Conservation (phyloP, 768 basidiomycete genomes). For the Punctularia strigosozonata region DNA sequence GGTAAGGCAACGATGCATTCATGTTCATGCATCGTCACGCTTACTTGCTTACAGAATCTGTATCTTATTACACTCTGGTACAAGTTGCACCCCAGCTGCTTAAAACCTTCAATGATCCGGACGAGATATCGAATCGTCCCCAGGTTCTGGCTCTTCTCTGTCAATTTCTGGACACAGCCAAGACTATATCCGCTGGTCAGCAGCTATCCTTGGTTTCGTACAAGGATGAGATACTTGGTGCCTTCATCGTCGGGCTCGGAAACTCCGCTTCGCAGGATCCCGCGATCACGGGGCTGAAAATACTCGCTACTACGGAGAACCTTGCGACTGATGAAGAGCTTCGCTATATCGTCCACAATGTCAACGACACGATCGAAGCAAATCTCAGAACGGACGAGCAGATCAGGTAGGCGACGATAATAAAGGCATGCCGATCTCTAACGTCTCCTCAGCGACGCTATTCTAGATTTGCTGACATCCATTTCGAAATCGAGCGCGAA, state of each 20-base stretch:
- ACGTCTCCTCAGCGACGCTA: conserved; percentile 32
- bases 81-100: conserved; percentile 70
- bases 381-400: conserved; percentile 42
- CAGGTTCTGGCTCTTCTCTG: conserved; percentile 56
- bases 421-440: background rate
- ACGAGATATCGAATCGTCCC: conserved; percentile 54
- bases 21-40: conserved; percentile 33
- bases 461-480: conserved; percentile 49
- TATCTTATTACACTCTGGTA: conserved; percentile 55
- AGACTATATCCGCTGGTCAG: conserved; percentile 24
- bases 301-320: conserved; percentile 48
- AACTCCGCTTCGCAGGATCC: conserved; percentile 36
- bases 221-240: conserved; percentile 69
- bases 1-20: conserved; percentile 27
- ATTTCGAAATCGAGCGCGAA: conserved; percentile 49
- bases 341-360: conserved; percentile 64
- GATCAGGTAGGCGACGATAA: conserved; percentile 30
- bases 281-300: conserved; percentile 55
- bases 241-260: conserved; percentile 48
- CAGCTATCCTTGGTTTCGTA: conserved; percentile 38
- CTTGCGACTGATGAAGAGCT: conserved; percentile 66
- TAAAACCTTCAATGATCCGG: conserved; percentile 59
- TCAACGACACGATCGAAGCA: conserved; percentile 55
- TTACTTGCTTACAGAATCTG: background rate
- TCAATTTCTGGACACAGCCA: conserved; percentile 46